Evolutionary conservation across 768 basidiomycete genomes (phyloP).

Genomic region (Naematelia encephala): DNA sequence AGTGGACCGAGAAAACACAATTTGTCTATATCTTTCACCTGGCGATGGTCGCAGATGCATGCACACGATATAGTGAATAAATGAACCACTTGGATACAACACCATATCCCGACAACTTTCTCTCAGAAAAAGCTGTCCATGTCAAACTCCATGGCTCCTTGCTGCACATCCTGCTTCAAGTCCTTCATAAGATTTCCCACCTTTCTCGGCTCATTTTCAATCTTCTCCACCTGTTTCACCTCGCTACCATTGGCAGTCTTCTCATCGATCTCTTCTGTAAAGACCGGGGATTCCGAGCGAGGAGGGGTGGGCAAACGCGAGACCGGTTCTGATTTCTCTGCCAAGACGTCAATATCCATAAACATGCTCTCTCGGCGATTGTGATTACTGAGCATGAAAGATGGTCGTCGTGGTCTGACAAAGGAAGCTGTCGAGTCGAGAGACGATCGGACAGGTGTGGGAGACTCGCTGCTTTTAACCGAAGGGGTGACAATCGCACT

Average conservation of each 20-base stretch:
- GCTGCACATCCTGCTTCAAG: slow-evolving; percentile 74
- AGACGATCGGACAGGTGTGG: slow-evolving; percentile 72
- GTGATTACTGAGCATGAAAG: slow-evolving; percentile 50
- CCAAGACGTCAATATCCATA: slow-evolving; percentile 83
- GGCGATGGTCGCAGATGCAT: not conserved
- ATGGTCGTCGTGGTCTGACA: slow-evolving; percentile 25
- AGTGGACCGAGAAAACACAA: too few species aligned
- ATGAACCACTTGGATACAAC: not conserved
- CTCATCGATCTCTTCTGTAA: not conserved
- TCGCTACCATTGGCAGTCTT: slow-evolving; percentile 4
- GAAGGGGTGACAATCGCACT: slow-evolving; percentile 59
- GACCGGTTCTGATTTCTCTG: slow-evolving; percentile 11
- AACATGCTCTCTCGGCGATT: slow-evolving; percentile 68
- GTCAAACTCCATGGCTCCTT: slow-evolving; percentile 48
- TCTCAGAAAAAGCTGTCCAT: slow-evolving; percentile 41
- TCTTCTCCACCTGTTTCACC: slow-evolving; percentile 6
- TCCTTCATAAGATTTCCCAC: slow-evolving; percentile 77
- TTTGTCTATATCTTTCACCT: too few species aligned
- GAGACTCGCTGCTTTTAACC: slow-evolving; percentile 71
- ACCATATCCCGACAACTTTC: not conserved
- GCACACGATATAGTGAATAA: not conserved
- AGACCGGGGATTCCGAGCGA: slow-evolving; percentile 13
- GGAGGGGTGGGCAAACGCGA: slow-evolving; percentile 20
- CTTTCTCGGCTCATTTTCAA: slow-evolving; percentile 9
- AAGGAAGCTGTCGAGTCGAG: slow-evolving; percentile 7